Base-by-base conservation (phyloP, 306 rosid species). In the Begonia loranthoides region DNA sequence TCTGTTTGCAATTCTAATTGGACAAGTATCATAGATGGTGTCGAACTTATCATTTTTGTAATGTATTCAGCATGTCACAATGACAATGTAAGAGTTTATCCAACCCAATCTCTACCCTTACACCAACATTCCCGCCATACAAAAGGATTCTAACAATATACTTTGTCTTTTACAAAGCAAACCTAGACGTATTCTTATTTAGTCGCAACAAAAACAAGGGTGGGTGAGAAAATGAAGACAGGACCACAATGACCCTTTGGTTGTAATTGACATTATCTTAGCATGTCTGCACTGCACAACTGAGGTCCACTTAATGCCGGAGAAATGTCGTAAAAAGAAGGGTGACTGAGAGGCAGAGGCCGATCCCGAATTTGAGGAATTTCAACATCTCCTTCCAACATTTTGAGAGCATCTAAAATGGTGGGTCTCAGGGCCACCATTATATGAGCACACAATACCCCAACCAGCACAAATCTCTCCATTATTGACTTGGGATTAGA, bases 391-490 rank as follows among this genome's bases (percentile, higher is more conserved):
- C 95, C 99, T 74, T 86, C 99, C 81, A 90, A 69, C 95, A 90
- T 90, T 71, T 83, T 90, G 73, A 90, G 69, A 40, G 99, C 92
- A 19, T 90, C 95, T 36, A 74, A 11, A 60, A 90, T 90, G 40
- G 86, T 86, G 39, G 99, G 95, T 66, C 95, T 75, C 55, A 86
- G 57, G 63, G 99, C 95, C 70, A 90, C 95, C 95, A 90, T 90
- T 17, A 86, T 82, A 69, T 90, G 95, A 45, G 95, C 80, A 68
- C 99, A 90, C 13, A 90, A 67, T 62, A 90, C 78, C 17, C 99
- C 99, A 16, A 90, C 99, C 45, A 78, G 65, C 63, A 90, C 64
- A 60, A 64, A 86, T 61, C 95, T 80, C 63, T 86, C 95, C 95
- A 90, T 90, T 57, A 90, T 74, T 71, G 92, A 70, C 76, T 65